A percentile compares a stretch with the other conserved stretches of the same genome.
Evolutionary conservation across 345 rosid genomes (phyloP).

Genomic region (Pugionium cornutum): DNA sequence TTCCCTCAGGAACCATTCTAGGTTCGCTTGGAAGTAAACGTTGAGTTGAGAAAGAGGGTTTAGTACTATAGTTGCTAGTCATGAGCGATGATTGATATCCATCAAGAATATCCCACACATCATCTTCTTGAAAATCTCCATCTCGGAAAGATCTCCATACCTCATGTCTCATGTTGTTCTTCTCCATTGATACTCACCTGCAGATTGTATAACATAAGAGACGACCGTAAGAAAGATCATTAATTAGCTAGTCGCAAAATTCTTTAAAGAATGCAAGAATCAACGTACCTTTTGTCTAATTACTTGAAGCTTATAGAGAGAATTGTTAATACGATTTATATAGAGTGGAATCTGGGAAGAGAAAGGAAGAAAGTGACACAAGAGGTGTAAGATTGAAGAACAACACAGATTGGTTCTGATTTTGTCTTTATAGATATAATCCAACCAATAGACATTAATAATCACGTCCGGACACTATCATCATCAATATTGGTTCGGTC

Average conservation of each 20-base stretch:
- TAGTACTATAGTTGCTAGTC: constrained; percentile 29
- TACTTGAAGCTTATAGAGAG: background rate
- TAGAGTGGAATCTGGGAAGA: constrained; percentile 7
- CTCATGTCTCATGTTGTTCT: constrained; percentile 38
- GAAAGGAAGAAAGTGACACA: constrained; percentile 31
- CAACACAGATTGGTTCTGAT: constrained; percentile 28
- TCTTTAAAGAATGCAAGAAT: background rate
- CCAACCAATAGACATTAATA: constrained; percentile 15
- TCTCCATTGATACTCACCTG: constrained; percentile 43
- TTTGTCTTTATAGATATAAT: constrained; percentile 34
- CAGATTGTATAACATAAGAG: constrained; percentile 4
- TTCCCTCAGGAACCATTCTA: constrained; percentile 55
- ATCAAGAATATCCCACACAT: constrained; percentile 49
- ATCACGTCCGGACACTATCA: constrained; percentile 19
- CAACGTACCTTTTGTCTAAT: constrained; percentile 21
- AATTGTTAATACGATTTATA: background rate
- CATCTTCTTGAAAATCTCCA: constrained; percentile 55
- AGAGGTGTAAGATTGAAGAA: constrained; percentile 32
- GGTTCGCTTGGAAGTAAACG: constrained; percentile 48
- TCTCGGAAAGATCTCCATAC: constrained; percentile 47
- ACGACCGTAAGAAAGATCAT: background rate
- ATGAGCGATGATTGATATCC: constrained; percentile 40
- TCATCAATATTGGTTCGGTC: constrained; percentile 17
- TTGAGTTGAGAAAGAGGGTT: constrained; percentile 37
- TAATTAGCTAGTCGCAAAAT: background rate